Percentiles rank a stretch among this genome's conserved stretches.
These are phyloP conservation scores for Clarireedia paspali DNA, from an alignment of 2,329 filamentous ascomycete species.

Conservation along the genomic window DNA sequence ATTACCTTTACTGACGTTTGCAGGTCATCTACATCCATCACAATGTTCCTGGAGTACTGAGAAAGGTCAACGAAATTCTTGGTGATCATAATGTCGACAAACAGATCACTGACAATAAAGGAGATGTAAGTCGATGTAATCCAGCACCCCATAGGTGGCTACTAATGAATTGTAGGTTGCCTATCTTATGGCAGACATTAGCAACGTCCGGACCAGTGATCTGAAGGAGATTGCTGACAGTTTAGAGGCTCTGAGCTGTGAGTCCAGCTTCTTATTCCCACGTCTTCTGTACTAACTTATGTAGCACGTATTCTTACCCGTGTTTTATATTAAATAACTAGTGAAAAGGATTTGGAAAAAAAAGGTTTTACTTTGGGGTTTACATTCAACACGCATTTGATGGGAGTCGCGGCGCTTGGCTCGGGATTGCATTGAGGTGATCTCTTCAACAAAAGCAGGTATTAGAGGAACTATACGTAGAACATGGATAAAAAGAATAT, in stretches of 20 bases:
- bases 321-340: constrained; percentile 29
- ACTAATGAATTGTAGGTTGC: constrained; percentile 50
- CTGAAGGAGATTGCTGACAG: constrained; percentile 81
- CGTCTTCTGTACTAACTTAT: constrained; percentile 1
- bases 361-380: constrained; percentile 1
- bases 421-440: constrained; percentile 12
- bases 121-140: constrained; percentile 55
- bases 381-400: constrained; percentile 18
- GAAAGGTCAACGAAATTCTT: constrained; percentile 90
- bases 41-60: constrained; percentile 91
- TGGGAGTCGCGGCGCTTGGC: constrained; percentile 18
- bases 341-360: constrained; percentile 2
- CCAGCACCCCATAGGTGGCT: neutral
- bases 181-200: constrained; percentile 97
- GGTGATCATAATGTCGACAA: constrained; percentile 97
- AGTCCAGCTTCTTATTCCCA: constrained; percentile 28
- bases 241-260: constrained; percentile 74
- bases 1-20: constrained; percentile 19
- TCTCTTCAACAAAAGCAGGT: constrained; percentile 19
- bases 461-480: neutral
- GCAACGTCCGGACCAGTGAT: constrained; percentile 69
- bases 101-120: constrained; percentile 93
- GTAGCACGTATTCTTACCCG: constrained; percentile 32
- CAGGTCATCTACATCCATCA: constrained; percentile 91
- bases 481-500: neutral